A percentile compares a stretch with the other conserved stretches of the same genome.
These are phyloP conservation scores for Physocladia obscura DNA, from an alignment of 192 early-diverging fungal species.

Conservation along the genomic window DNA sequence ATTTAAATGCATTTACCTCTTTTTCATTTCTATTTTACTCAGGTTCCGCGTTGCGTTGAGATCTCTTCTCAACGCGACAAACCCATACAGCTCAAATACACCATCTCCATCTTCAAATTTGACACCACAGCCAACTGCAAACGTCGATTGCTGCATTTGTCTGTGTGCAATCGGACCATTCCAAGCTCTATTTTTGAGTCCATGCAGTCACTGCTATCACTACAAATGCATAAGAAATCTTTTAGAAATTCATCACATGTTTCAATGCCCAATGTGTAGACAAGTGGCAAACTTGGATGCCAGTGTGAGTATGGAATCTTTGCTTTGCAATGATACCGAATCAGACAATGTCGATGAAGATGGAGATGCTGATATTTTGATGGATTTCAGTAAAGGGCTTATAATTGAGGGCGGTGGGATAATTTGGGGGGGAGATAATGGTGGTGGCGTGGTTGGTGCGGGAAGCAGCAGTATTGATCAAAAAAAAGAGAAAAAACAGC, in stretches of 20 bases:
- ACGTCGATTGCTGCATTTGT: constrained; percentile 62
- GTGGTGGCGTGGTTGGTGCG: too few species aligned
- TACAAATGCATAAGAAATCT: constrained; percentile 58
- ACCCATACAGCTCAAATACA: constrained; percentile 38
- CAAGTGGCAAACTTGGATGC: constrained; percentile 65
- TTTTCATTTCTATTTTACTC: neutral
- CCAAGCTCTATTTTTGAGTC: constrained; percentile 62
- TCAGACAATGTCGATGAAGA: constrained; percentile 16
- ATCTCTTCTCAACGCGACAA: constrained; percentile 42
- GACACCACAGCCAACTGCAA: constrained; percentile 10
- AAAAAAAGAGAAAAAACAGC: constrained; percentile 20
- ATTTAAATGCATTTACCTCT: neutral
- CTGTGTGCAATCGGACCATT: constrained; percentile 54
- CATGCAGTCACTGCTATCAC: constrained; percentile 65
- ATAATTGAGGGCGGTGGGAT: constrained; percentile 17
- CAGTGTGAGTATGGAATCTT: constrained; percentile 46
- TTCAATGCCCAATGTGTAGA: constrained; percentile 63
- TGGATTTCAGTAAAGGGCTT: constrained; percentile 13
- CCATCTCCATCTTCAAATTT: neutral
- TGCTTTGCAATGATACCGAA: constrained; percentile 42
- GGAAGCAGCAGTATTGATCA: neutral
- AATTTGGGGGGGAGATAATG: constrained; percentile 21
- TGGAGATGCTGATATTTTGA: neutral
- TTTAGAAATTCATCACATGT: constrained; percentile 52
- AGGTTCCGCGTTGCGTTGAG: constrained; percentile 38